Conservation (phyloP, 2,329 filamentous ascomycete species). For the Penicillium janthinellum region DNA sequence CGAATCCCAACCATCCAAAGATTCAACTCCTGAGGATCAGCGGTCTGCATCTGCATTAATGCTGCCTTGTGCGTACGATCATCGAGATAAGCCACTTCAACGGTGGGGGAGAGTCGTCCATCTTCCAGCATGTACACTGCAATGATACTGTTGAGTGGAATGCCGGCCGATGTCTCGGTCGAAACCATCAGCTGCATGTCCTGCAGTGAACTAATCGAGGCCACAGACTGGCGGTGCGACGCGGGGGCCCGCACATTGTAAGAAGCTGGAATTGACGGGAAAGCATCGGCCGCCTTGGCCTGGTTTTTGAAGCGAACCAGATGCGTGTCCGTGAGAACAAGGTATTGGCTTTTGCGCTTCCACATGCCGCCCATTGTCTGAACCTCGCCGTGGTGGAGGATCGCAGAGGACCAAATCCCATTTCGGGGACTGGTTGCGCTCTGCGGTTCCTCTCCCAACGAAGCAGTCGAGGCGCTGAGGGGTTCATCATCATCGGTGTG, state of each 20-base stretch:
- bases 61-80: constrained; percentile 63
- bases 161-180: constrained; percentile 56
- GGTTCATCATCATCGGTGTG: constrained; percentile 57
- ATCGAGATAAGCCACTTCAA: constrained; percentile 69
- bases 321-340: constrained; percentile 70
- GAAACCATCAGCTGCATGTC: constrained; percentile 62
- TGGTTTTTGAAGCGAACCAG: constrained; percentile 70
- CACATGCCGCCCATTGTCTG: constrained; percentile 71
- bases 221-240: constrained; percentile 58
- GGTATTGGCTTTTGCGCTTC: constrained; percentile 71
- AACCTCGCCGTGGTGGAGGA: constrained; percentile 69
- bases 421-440: constrained; percentile 40
- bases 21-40: constrained; percentile 65
- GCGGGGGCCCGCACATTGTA: constrained; percentile 44
- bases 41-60: constrained; percentile 65
- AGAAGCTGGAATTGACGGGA: constrained; percentile 54
- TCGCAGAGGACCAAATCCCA: constrained; percentile 46
- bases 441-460: constrained; percentile 50
- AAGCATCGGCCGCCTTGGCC: constrained; percentile 64
- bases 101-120: constrained; percentile 65
- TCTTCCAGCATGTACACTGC: constrained; percentile 69
- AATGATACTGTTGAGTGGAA: constrained; percentile 66
- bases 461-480: constrained; percentile 53
- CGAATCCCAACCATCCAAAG: constrained; percentile 66
- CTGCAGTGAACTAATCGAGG: constrained; percentile 62